Base-by-base conservation (phyloP, 768 basidiomycete species). In the Russula vinacea region DNA sequence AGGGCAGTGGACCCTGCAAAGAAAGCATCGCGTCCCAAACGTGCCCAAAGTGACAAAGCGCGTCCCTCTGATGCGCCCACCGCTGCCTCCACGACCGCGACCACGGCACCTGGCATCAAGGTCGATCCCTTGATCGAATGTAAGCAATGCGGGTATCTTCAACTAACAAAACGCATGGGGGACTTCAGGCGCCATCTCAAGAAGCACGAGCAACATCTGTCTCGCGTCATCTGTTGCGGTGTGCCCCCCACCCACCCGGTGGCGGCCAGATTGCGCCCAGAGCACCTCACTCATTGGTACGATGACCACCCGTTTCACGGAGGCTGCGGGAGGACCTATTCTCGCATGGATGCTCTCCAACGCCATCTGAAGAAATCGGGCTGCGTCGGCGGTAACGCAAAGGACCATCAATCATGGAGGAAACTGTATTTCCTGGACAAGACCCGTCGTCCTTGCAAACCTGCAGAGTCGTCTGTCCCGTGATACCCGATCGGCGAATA, bases 261-360 rank as follows among this genome's bases (percentile, higher is more conserved):
- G 8, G 26, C 11, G 2, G 52, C 37, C 16, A 13, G 37, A 29
- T 10, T 59, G 44, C 24, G 7, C 35, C n/a, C 35, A 0, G 52
- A 52, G 22, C 37, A 54, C 44, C 35, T 37, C 22, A 11, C 26
- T 22, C 58, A 14, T 54, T 14, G 10, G 26, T 64, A 54, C 45
- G 39, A 42, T 5, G 35, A 33, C 7, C 17, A 4, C 3, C 29
- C 24, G 17, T 65, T 65, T 53, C 19, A 50, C 37, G 64, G 64
- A 3, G 64, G 64, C 5, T 65, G 64, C 19, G 64, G 64, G 16
- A 65, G 35, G 40, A 26, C 58, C 3, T 65, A 60, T 51, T 56
- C 64, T 6, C 22, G 64, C 14, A 65, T 60, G 64, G 64, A 65
- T 19, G 58, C 64, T 10, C 54, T 65, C 13, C 58, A 60, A 22